phyloP scores from a whole-genome alignment of 2,329 filamentous ascomycete genomes.

The Tolypocladium tropicale region DNA sequence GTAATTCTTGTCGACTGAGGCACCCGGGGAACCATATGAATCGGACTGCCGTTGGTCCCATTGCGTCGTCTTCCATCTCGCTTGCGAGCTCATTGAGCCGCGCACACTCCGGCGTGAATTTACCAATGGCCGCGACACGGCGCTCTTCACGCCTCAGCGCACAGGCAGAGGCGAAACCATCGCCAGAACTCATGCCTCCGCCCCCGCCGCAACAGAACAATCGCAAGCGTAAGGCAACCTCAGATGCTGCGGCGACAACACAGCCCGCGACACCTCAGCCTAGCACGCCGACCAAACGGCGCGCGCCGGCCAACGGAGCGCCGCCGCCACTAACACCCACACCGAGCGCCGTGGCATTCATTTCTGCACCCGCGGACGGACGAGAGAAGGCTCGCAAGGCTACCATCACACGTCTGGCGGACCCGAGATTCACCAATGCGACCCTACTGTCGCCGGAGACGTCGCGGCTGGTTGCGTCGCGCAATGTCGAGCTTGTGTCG shows the following conservation, averaged over 20 bases:
- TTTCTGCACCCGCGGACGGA: slow-evolving; percentile 19
- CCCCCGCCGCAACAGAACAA: slow-evolving; percentile 11
- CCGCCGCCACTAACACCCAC: slow-evolving; percentile 35
- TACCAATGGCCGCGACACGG: slow-evolving; percentile 21
- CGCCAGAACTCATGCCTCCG: slow-evolving; percentile 9
- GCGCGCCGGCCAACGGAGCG: slow-evolving; percentile 10
- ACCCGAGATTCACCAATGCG: slow-evolving; percentile 57
- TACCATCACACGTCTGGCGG: slow-evolving; percentile 44
- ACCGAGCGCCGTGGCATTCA: slow-evolving; percentile 31
- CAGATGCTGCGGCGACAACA: slow-evolving; percentile 9
- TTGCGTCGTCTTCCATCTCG: neutral
- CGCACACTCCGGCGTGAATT: neutral
- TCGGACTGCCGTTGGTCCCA: neutral
- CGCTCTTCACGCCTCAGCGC: slow-evolving; percentile 31
- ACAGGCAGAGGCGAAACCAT: slow-evolving; percentile 8
- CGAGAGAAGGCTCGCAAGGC: slow-evolving; percentile 28
- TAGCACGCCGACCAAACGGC: slow-evolving; percentile 21
- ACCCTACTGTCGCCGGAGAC: slow-evolving; percentile 62
- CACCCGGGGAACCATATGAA: neutral
- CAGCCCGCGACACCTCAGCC: slow-evolving; percentile 13
- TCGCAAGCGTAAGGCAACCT: slow-evolving; percentile 24
- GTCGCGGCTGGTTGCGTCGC: slow-evolving; percentile 48
- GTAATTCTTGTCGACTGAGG: neutral
- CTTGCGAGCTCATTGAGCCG: neutral
- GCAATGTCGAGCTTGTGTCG: slow-evolving; percentile 32